These are phyloP conservation scores for Colletotrichum lindemuthianum DNA, from an alignment of 2,329 filamentous ascomycete genomes.

Conservation along the genomic window DNA sequence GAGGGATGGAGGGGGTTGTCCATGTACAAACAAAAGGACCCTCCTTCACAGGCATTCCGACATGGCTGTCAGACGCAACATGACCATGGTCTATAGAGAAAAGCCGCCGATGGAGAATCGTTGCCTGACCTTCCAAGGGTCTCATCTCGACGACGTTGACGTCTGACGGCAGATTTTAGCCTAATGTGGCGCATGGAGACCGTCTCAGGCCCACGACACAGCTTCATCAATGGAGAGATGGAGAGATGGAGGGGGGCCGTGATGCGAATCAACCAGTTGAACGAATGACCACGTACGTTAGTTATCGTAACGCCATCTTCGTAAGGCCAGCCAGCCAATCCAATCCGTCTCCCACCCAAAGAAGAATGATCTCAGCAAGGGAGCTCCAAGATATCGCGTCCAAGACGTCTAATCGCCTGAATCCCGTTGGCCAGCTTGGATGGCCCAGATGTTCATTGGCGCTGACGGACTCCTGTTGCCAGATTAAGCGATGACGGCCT, in stretches of 20 bases:
- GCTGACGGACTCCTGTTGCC: no score
- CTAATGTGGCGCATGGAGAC: neutral
- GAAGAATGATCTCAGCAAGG: no score
- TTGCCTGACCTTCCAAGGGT: neutral
- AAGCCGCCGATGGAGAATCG: neutral
- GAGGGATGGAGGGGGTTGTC: neutral
- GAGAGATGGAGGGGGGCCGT: neutral
- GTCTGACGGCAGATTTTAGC: slow-evolving; percentile 32
- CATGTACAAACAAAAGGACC: neutral
- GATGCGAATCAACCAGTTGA: no score
- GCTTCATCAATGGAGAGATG: neutral
- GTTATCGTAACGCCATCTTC: no score
- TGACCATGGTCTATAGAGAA: neutral
- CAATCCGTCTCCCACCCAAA: no score
- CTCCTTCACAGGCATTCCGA: neutral
- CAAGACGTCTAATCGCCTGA: no score
- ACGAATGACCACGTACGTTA: no score
- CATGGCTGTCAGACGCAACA: neutral
- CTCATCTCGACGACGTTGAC: neutral
- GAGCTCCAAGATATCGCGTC: no score
- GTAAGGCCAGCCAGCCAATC: no score
- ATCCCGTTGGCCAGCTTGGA: no score
- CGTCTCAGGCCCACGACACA: neutral
- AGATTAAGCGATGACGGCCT: no score
- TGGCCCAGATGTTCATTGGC: no score